phyloP scores from a whole-genome alignment of 306 rosid species.

The Dryas octopetala region DNA sequence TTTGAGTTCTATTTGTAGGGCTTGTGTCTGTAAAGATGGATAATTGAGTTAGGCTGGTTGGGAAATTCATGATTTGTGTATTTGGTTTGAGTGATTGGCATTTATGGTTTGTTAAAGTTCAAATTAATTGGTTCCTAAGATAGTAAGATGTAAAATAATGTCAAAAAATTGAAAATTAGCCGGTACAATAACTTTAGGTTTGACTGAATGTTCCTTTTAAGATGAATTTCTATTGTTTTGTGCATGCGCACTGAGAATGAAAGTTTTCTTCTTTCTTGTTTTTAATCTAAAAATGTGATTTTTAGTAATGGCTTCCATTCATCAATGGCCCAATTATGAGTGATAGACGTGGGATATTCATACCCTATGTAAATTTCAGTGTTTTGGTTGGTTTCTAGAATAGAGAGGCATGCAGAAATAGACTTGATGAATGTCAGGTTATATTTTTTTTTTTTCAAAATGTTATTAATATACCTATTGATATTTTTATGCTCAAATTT shows the following conservation, averaged over 20 bases:
- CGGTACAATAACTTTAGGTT: neutral
- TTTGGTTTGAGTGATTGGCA: neutral
- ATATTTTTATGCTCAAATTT: slow-evolving; percentile 17
- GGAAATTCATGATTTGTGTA: neutral
- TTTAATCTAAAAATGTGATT: neutral
- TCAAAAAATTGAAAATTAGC: neutral
- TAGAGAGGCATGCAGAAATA: neutral
- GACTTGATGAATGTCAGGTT: neutral
- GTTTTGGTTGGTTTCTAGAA: neutral
- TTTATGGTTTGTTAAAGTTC: neutral
- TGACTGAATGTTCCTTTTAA: neutral
- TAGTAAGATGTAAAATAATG: neutral
- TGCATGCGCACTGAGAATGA: neutral
- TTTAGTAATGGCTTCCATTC: neutral
- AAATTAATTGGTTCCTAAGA: neutral
- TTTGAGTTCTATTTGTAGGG: neutral
- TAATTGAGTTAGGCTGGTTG: neutral
- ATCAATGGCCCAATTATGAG: neutral
- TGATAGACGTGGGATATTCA: neutral
- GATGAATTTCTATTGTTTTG: neutral
- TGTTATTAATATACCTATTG: slow-evolving; percentile 8
- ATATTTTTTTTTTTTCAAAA: neutral
- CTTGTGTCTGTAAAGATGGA: neutral
- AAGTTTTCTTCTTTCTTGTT: too few relatives aligned
- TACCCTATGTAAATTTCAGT: neutral